Evolutionary conservation across 495 filamentous ascomycete species (phyloP).

Genomic region (Rhizodiscina lignyota): DNA sequence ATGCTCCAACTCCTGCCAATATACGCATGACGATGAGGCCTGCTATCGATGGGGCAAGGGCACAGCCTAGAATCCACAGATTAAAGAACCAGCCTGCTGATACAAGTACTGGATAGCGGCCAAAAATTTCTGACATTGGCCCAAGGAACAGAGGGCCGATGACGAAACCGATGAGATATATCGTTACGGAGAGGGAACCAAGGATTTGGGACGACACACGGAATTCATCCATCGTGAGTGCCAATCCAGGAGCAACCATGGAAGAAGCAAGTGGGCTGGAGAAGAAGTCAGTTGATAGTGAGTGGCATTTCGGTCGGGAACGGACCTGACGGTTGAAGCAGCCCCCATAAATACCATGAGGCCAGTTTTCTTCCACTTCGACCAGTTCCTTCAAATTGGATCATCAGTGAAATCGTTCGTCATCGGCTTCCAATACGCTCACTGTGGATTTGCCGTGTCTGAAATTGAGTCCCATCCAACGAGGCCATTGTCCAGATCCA

Average conservation of each 20-base stretch:
- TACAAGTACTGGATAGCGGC: constrained; percentile 26
- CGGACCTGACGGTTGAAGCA: background rate
- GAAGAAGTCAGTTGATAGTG: no score
- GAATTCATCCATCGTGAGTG: constrained; percentile 9
- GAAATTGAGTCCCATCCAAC: constrained; percentile 9
- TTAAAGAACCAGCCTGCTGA: constrained; percentile 8
- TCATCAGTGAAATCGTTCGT: background rate
- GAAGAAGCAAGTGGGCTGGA: constrained; percentile 11
- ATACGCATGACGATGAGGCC: constrained; percentile 49
- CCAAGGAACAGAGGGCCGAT: constrained; percentile 49
- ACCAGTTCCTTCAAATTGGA: background rate
- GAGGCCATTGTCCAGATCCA: constrained; percentile 10
- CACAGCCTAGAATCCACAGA: constrained; percentile 52
- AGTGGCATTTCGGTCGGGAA: no score
- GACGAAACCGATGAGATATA: constrained; percentile 43
- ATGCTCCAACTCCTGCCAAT: constrained; percentile 46
- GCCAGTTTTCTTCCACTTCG: background rate
- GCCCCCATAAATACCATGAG: background rate
- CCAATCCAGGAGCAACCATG: constrained; percentile 10
- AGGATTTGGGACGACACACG: constrained; percentile 23
- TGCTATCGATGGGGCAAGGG: constrained; percentile 40
- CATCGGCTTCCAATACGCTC: background rate
- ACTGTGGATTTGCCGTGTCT: constrained; percentile 7
- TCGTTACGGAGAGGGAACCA: constrained; percentile 35
- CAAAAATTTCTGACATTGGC: constrained; percentile 61